phyloP scores from a whole-genome alignment of 805 yeast species.

The Spathaspora boniae region DNA sequence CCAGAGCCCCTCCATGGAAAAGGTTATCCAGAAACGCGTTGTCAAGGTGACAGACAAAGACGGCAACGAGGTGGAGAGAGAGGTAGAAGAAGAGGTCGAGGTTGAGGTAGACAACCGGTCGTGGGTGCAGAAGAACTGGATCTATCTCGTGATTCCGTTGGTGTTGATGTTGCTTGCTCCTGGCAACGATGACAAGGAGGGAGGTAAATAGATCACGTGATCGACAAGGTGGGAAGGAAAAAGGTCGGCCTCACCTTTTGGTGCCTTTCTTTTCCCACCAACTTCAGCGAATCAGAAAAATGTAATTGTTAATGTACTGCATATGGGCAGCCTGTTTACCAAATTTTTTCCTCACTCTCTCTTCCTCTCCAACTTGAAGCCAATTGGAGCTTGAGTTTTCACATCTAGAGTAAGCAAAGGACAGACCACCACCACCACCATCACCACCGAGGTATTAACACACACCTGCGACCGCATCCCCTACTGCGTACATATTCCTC shows the following conservation, averaged over 20 bases:
- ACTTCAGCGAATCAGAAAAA: conserved; percentile 12
- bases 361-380: too few relatives aligned
- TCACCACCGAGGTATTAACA: background rate
- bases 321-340: conserved; percentile 2
- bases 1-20: conserved; percentile 11
- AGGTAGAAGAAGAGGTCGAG: conserved; percentile 20
- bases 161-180: conserved; percentile 23
- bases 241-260: background rate
- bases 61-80: conserved; percentile 21
- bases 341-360: background rate
- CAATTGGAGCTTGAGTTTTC: too few relatives aligned
- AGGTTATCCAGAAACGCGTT: conserved; percentile 14
- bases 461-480: background rate
- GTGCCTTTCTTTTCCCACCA: background rate
- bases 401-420: too few relatives aligned
- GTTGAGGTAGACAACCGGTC: conserved; percentile 32
- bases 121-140: conserved; percentile 61
- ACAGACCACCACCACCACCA: too few relatives aligned
- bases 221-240: background rate
- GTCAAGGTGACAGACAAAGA: conserved; percentile 18
- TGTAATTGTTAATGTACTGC: conserved; percentile 12
- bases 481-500: background rate
- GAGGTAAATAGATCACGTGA: background rate
- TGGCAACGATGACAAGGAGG: conserved; percentile 1
- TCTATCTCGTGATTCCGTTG: conserved; percentile 53